These are phyloP conservation scores for Dipodascus geniculatus DNA, from an alignment of 805 yeast genomes.

Conservation along the genomic window DNA sequence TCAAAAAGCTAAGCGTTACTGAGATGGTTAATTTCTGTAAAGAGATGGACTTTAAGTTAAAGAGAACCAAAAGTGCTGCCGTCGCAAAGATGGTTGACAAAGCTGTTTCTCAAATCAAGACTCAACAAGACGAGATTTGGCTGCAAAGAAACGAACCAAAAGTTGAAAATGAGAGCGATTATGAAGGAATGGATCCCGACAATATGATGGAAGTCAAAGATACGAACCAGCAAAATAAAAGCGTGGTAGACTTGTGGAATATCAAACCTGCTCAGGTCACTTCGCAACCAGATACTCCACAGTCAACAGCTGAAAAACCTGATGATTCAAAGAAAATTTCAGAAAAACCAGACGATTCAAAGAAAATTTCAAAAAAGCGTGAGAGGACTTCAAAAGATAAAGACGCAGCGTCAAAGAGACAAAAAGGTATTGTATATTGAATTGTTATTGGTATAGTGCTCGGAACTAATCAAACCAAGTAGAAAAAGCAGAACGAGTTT, in stretches of 20 bases:
- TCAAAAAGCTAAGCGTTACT: not conserved
- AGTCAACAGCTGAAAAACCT: not conserved
- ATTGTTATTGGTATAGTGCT: slow-evolving; percentile 17
- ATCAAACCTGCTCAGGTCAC: slow-evolving; percentile 13
- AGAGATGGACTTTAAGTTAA: slow-evolving; percentile 51
- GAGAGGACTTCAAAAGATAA: slow-evolving; percentile 8
- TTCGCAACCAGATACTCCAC: not conserved
- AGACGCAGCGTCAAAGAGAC: slow-evolving; percentile 27
- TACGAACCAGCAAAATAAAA: slow-evolving; percentile 60
- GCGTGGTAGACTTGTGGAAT: slow-evolving; percentile 62
- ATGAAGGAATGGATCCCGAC: slow-evolving; percentile 28
- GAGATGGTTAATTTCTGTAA: slow-evolving; percentile 30
- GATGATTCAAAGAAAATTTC: slow-evolving; percentile 1
- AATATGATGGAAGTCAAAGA: slow-evolving; percentile 51
- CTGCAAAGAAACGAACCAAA: slow-evolving; percentile 39
- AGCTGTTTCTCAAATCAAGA: slow-evolving; percentile 37
- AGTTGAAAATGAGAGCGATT: slow-evolving; percentile 29
- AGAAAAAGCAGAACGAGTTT: slow-evolving; percentile 47
- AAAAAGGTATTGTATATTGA: slow-evolving; percentile 24
- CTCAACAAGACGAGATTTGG: not conserved
- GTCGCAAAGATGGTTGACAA: slow-evolving; percentile 55
- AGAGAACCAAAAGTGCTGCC: slow-evolving; percentile 53
- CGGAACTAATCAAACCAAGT: slow-evolving; percentile 24
- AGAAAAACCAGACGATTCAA: not conserved
- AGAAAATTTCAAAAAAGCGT: slow-evolving; percentile 7